Percentiles rank a stretch among this genome's conserved stretches.
phyloP scores from a whole-genome alignment of 768 basidiomycete genomes.

The Amanita jacksonii region DNA sequence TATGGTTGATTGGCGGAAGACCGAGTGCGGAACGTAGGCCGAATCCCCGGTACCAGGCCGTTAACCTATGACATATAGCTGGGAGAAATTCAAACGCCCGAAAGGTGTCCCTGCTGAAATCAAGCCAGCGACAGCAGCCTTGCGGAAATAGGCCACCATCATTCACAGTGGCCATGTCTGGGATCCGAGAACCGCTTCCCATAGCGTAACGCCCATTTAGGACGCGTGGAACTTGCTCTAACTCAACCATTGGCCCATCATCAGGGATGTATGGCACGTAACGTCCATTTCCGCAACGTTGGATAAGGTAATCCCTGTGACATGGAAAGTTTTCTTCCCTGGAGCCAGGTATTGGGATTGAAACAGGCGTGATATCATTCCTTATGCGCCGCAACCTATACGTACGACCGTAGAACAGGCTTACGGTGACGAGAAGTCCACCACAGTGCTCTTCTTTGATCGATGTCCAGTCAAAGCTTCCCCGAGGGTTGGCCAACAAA shows the following conservation, averaged over 20 bases:
- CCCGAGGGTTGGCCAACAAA: conserved; percentile 39
- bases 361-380: conserved; percentile 56
- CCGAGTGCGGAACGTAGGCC: conserved; percentile 42
- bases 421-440: conserved; percentile 45
- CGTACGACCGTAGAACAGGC: conserved; percentile 44
- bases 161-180: conserved; percentile 14
- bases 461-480: conserved; percentile 44
- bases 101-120: conserved; percentile 40
- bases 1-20: conserved; percentile 49
- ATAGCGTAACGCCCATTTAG: conserved; percentile 30
- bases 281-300: conserved; percentile 45
- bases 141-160: conserved; percentile 27
- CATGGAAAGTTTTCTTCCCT: conserved; percentile 36
- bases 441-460: conserved; percentile 41
- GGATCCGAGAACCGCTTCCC: conserved; percentile 8
- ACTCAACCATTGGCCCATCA: conserved; percentile 58
- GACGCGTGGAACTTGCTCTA: conserved; percentile 30
- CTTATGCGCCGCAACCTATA: conserved; percentile 50
- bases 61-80: conserved; percentile 54
- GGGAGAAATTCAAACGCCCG: conserved; percentile 52
- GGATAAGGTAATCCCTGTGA: conserved; percentile 50
- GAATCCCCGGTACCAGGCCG: conserved; percentile 52
- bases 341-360: conserved; percentile 42
- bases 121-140: conserved; percentile 44
- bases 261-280: conserved; percentile 34